phyloP scores from a whole-genome alignment of 768 basidiomycete species.

The Glaciozyma antarctica region DNA sequence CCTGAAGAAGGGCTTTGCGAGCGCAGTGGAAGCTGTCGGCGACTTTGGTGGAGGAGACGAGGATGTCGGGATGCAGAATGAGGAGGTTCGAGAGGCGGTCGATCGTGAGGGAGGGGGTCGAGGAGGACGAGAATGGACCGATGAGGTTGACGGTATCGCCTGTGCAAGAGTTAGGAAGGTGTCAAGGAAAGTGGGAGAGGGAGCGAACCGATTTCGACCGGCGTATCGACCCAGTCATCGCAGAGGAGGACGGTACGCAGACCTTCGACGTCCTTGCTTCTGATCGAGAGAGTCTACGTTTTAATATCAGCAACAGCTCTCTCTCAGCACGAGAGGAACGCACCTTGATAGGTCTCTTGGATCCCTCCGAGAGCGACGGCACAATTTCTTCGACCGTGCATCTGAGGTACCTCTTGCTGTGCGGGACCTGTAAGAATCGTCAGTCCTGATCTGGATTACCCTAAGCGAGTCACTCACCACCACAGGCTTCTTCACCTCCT shows the following conservation, averaged over 20 bases:
- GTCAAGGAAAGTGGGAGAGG: not conserved
- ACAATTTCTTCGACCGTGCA: conserved; percentile 50
- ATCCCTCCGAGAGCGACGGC: conserved; percentile 34
- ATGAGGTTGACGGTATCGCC: conserved; percentile 76
- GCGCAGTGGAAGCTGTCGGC: conserved; percentile 72
- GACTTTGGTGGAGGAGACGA: conserved; percentile 81
- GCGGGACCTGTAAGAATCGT: not conserved
- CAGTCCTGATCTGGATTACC: too few species aligned
- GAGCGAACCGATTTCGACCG: conserved; percentile 51
- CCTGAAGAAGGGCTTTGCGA: conserved; percentile 68
- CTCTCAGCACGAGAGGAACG: not conserved
- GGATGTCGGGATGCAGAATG: conserved; percentile 82
- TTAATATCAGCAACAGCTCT: not conserved
- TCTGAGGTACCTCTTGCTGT: conserved; percentile 46
- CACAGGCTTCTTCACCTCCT: not conserved
- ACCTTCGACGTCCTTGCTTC: conserved; percentile 39
- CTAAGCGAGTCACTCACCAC: not conserved
- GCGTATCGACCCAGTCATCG: conserved; percentile 68
- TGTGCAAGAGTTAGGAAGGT: conserved; percentile 35
- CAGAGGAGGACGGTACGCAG: conserved; percentile 51
- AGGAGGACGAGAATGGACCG: conserved; percentile 44
- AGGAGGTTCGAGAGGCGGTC: conserved; percentile 37
- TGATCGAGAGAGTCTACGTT: conserved; percentile 49
- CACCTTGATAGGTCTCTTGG: conserved; percentile 3
- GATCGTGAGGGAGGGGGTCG: conserved; percentile 38